Evolutionary conservation across 225 moss, liverwort and hornwort species (phyloP).

Genomic region (Bryum argenteum): DNA sequence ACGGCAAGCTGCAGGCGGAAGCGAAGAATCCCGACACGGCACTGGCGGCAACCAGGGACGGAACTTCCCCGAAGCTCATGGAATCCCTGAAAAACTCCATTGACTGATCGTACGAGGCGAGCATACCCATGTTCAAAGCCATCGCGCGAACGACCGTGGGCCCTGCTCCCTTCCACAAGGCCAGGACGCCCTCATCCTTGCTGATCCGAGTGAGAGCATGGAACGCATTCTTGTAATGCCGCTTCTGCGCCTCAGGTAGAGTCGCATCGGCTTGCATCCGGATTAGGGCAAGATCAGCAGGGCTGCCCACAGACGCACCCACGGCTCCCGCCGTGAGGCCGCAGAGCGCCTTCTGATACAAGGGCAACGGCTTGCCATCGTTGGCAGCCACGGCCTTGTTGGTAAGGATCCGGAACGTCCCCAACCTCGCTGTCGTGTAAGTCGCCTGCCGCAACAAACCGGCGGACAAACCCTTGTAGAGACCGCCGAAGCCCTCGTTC

Average conservation of each 20-base stretch:
- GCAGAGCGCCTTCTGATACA: constrained; percentile 95
- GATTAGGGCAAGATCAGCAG: constrained; percentile 95
- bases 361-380: constrained; percentile 91
- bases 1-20: constrained; percentile 92
- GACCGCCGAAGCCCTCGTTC: constrained; percentile 82
- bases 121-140: constrained; percentile 99
- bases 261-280: constrained; percentile 99
- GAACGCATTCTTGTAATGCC: constrained; percentile 91
- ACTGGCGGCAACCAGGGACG: constrained; percentile 77
- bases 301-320: constrained; percentile 88
- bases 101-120: constrained; percentile 94
- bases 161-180: constrained; percentile 71
- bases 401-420: constrained; percentile 82
- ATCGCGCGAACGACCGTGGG: constrained; percentile 76
- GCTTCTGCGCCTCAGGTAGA: constrained; percentile 69
- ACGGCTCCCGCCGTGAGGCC: constrained; percentile 95
- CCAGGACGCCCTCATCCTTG: constrained; percentile 60
- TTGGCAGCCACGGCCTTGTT: constrained; percentile 82
- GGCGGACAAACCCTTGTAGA: constrained; percentile 98
- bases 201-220: constrained; percentile 60
- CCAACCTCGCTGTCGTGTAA: constrained; percentile 87
- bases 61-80: constrained; percentile 73
- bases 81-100: constrained; percentile 83
- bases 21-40: constrained; percentile 97
- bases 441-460: constrained; percentile 93